These are phyloP conservation scores for Pelargonium fulgidum DNA, from an alignment of 441 rosid genomes.

Conservation along the genomic window DNA sequence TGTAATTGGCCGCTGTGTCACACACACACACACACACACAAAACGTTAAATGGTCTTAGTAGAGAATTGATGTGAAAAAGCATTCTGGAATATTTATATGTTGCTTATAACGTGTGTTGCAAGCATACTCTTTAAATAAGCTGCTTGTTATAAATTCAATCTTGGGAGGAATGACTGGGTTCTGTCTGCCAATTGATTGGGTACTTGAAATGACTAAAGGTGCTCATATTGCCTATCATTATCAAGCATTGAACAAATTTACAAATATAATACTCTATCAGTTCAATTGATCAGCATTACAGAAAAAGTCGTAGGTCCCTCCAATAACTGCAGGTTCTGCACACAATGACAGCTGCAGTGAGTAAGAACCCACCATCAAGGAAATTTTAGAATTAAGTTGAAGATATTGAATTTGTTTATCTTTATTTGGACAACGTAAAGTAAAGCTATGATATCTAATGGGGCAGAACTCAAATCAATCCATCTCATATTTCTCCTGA, in stretches of 20 bases:
- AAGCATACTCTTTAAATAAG: background rate
- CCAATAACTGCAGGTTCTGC: background rate
- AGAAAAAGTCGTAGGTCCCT: background rate
- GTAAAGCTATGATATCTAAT: background rate
- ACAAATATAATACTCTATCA: background rate
- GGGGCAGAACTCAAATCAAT: background rate
- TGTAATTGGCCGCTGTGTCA: too few relatives aligned
- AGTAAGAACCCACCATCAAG: background rate
- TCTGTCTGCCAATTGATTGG: background rate
- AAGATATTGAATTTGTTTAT: background rate
- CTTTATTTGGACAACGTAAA: background rate
- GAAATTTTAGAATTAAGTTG: conserved; percentile 3
- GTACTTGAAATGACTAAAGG: background rate
- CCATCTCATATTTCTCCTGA: background rate
- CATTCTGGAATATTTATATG: too few relatives aligned
- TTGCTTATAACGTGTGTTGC: too few relatives aligned
- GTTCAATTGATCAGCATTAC: background rate
- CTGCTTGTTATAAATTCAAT: background rate
- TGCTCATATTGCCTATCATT: background rate
- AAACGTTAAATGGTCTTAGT: too few relatives aligned
- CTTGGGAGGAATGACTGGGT: background rate
- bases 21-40: too few relatives aligned
- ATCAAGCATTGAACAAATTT: background rate
- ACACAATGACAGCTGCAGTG: background rate
- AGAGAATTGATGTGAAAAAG: too few relatives aligned